Evolutionary conservation across 2,329 filamentous ascomycete genomes (phyloP).

Genomic region (Fusarium sp.): DNA sequence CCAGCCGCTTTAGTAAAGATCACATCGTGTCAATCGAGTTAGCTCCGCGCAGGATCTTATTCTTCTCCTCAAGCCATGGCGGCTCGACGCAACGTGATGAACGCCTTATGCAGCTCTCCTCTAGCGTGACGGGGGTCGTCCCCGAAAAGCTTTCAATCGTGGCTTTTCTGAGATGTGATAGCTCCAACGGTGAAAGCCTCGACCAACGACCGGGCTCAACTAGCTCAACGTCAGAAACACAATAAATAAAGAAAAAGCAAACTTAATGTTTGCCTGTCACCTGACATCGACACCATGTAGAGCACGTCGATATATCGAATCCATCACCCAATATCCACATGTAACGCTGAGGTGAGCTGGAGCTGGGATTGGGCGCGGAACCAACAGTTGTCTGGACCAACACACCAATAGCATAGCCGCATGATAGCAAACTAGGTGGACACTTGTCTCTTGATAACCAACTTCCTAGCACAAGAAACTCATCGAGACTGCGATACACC

Average conservation of each 20-base stretch:
- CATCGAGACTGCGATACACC: not conserved
- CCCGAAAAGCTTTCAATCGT: constrained; percentile 1
- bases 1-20: constrained; percentile 1
- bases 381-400: constrained; percentile 13
- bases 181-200: not conserved
- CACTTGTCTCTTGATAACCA: constrained; percentile 23
- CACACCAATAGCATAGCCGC: constrained; percentile 15
- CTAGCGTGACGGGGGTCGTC: constrained; percentile 26
- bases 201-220: not conserved
- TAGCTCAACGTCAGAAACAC: not conserved
- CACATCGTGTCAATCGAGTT: constrained; percentile 10
- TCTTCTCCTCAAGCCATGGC: not conserved
- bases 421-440: constrained; percentile 12
- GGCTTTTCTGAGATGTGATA: constrained; percentile 43
- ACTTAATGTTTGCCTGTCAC: constrained; percentile 3
- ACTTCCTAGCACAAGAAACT: not conserved
- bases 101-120: constrained; percentile 16
- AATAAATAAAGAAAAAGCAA: not conserved
- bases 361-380: not conserved
- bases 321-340: not conserved
- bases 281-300: not conserved
- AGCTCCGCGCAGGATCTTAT: constrained; percentile 1
- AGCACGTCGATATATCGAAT: not conserved
- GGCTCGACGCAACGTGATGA: constrained; percentile 1
- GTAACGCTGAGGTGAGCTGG: constrained; percentile 7